Evolutionary conservation across 768 basidiomycete genomes (phyloP), one percentile per base, ranked within the genome.

Genomic region (Cyathus striatus): DNA sequence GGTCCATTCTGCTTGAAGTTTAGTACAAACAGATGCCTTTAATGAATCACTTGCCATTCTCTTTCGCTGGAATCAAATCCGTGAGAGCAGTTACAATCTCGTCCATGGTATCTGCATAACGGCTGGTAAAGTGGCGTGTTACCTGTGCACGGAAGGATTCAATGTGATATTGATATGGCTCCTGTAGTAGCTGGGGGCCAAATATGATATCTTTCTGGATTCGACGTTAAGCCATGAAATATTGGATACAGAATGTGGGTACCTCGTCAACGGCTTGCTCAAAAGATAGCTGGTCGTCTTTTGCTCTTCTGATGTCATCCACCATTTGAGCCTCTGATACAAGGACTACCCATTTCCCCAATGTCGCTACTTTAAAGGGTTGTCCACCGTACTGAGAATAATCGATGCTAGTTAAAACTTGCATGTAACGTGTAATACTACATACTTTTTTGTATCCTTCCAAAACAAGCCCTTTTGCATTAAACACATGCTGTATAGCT

Each of bases 41-140:
- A 13, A 16, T 6, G 12, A 42, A 17, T 16, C 6, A 35, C 4
- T 6, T 38, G 46, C 52, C 47, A 4, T 47, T 41, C 18, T 42
- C 46, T 13, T 35, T 34, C 4, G 47, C 45, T 13, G 54, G 54
- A 12, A 75, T 57, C 7, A 56, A 39, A 1, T 69, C 67, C 1
- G 52, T 45, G 34, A 74, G 61, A 2, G 71, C 55, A 0, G 50
- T 38, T 9, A 54, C 24, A 21, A 70, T 50, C 40, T 76, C 74
- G 16, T 68, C 62, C 3, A 48, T 54, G 12, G 75, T 49, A n/a
- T 58, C 56, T 0, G 56, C 48, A 42, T 59, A 67, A 3, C 64
- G 38, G 4, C 32, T 38, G 2, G 46, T 58, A 6, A 71, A 49
- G 40, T 63, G 68, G 10, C 65, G 45, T 2, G 57, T 59, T 33